Conservation (phyloP, 2,329 filamentous ascomycete species). For the Ceratocystis lukuohia region DNA sequence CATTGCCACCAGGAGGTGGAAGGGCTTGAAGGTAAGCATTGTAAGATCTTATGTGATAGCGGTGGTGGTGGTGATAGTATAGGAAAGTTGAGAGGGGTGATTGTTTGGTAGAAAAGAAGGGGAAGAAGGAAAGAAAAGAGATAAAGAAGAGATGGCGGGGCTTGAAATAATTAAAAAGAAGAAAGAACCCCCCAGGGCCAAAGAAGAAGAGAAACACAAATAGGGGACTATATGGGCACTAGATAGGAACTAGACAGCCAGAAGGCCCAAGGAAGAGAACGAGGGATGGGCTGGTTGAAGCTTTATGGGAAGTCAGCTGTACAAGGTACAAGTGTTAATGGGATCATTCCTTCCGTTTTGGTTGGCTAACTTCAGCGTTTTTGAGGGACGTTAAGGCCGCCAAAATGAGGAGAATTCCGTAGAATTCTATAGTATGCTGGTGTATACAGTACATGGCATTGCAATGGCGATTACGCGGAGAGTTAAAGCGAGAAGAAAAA, state of each 20-base stretch:
- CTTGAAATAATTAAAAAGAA: neutral
- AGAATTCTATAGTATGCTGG: neutral
- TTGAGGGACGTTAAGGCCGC: neutral
- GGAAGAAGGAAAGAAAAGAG: constrained; percentile 19
- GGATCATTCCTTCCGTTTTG: neutral
- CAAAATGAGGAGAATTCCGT: neutral
- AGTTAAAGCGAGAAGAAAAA: no score
- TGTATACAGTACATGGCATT: neutral
- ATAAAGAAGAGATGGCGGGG: constrained; percentile 19
- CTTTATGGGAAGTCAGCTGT: constrained; percentile 1
- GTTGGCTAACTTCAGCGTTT: neutral
- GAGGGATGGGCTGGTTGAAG: constrained; percentile 18
- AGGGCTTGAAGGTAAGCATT: constrained; percentile 39
- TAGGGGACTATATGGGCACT: no score
- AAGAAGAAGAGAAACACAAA: no score
- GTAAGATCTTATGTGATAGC: neutral
- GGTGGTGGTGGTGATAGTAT: no score
- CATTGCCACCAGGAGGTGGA: constrained; percentile 41
- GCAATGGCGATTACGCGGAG: neutral
- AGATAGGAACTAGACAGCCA: no score
- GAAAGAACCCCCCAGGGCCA: no score
- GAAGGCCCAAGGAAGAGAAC: constrained; percentile 7
- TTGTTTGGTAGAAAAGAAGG: constrained; percentile 19
- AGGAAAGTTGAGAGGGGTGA: neutral
- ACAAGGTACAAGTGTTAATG: neutral